Evolutionary conservation across 2,329 filamentous ascomycete species (phyloP).

Genomic region (Hyphodiscus sp.): DNA sequence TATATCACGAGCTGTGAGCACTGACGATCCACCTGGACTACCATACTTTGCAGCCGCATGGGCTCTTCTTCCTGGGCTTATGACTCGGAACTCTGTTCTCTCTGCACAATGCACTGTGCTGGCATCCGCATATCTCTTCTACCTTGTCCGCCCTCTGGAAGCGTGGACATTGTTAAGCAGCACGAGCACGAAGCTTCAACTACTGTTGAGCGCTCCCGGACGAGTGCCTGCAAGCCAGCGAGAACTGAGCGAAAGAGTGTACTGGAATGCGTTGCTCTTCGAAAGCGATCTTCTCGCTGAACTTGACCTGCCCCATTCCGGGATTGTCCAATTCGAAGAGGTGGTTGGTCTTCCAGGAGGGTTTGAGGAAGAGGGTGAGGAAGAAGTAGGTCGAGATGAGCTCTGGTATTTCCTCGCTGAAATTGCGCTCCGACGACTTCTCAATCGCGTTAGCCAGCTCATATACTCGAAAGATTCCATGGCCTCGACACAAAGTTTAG

Average conservation of each 20-base stretch:
- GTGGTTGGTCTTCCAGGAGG: constrained; percentile 70
- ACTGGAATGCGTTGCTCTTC: constrained; percentile 77
- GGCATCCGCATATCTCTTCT: constrained; percentile 76
- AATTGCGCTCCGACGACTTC: constrained; percentile 68
- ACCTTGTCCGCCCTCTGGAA: constrained; percentile 73
- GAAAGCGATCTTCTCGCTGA: constrained; percentile 77
- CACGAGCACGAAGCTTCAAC: constrained; percentile 74
- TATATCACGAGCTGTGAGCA: constrained; percentile 63
- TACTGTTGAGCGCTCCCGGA: constrained; percentile 67
- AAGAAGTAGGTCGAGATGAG: constrained; percentile 64
- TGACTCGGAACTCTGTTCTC: constrained; percentile 72
- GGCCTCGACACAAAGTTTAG: constrained; percentile 65
- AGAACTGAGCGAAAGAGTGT: constrained; percentile 70
- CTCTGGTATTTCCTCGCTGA: constrained; percentile 84
- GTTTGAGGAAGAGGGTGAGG: constrained; percentile 63
- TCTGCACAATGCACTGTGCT: constrained; percentile 76
- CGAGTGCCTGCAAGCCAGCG: constrained; percentile 63
- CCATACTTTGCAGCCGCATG: constrained; percentile 78
- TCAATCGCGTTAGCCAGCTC: constrained; percentile 73
- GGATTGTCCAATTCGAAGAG: constrained; percentile 77
- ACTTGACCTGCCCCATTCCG: constrained; percentile 74
- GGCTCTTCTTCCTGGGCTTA: constrained; percentile 68
- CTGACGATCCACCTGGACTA: constrained; percentile 67
- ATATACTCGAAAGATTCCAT: constrained; percentile 71
- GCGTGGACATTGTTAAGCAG: constrained; percentile 77